Evolutionary conservation across 441 rosid genomes (phyloP).

Genomic region (Populus hybrid): DNA sequence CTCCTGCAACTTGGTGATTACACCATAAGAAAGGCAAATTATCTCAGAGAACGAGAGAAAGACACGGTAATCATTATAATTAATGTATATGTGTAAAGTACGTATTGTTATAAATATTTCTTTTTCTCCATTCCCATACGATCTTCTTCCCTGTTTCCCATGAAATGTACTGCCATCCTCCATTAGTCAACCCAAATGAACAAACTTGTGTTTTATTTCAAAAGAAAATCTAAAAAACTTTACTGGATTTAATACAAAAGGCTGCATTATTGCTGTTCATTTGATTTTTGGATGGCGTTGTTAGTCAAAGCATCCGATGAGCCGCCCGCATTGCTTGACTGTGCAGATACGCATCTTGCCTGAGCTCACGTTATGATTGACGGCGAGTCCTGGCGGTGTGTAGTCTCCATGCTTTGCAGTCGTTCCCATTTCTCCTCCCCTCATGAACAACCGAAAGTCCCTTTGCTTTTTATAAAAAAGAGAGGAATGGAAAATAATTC

Average conservation of each 20-base stretch:
- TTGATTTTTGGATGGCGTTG: slow-evolving; percentile 20
- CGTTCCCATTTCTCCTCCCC: neutral
- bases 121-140: neutral
- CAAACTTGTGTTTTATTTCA: neutral
- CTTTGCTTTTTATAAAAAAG: too few species aligned
- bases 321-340: slow-evolving; percentile 80
- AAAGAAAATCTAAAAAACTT: neutral
- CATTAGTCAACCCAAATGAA: neutral
- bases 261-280: slow-evolving; percentile 29
- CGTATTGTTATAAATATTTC: neutral
- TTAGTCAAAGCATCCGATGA: slow-evolving; percentile 39
- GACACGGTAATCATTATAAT: too few species aligned
- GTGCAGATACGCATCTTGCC: slow-evolving; percentile 1
- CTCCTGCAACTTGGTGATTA: too few species aligned
- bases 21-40: too few species aligned
- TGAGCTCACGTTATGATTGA: neutral
- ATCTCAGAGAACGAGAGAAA: too few species aligned
- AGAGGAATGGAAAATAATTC: too few species aligned
- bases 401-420: neutral
- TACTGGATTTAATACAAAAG: neutral
- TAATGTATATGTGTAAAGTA: neutral
- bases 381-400: neutral
- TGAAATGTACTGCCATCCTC: neutral
- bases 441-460: too few species aligned
- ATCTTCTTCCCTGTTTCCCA: neutral